A percentile compares a stretch with the other conserved stretches of the same genome.
Conservation (phyloP, 805 yeast genomes). For the Clavispora asparagi region DNA sequence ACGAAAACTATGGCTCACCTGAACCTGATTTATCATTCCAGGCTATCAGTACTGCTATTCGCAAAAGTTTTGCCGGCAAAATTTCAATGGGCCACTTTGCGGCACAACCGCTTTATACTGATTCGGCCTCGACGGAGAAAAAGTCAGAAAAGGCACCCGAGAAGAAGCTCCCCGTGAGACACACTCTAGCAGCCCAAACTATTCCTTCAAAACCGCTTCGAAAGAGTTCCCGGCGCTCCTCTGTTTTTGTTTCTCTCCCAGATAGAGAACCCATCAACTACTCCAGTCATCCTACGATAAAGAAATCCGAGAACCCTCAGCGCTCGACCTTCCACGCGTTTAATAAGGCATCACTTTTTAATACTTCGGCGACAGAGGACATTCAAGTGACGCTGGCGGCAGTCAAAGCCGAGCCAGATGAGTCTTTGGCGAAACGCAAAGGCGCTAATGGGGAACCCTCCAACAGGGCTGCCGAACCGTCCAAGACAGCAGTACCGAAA, state of each 20-base stretch:
- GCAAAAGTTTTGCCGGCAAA: constrained; percentile 41
- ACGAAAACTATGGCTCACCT: background rate
- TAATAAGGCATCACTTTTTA: background rate
- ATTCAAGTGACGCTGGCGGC: background rate
- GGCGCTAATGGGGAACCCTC: background rate
- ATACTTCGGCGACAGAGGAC: background rate
- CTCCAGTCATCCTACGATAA: background rate
- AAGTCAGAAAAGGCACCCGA: background rate
- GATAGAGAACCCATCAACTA: constrained; percentile 32
- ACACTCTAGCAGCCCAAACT: background rate
- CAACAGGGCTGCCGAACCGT: too few relatives aligned
- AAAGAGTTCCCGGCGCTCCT: constrained; percentile 27
- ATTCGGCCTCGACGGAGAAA: background rate
- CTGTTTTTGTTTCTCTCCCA: constrained; percentile 34
- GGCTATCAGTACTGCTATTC: constrained; percentile 42
- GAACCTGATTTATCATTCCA: constrained; percentile 39
- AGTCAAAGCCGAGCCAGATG: background rate
- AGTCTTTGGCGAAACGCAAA: background rate
- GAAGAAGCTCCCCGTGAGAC: background rate
- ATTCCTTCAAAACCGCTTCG: background rate
- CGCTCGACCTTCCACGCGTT: background rate
- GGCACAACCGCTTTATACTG: background rate
- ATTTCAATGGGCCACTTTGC: constrained; percentile 7
- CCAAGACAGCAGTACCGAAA: background rate
- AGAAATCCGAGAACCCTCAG: background rate